Evolutionary conservation across 805 yeast species (phyloP).

Genomic region (Pichia eremophila): DNA sequence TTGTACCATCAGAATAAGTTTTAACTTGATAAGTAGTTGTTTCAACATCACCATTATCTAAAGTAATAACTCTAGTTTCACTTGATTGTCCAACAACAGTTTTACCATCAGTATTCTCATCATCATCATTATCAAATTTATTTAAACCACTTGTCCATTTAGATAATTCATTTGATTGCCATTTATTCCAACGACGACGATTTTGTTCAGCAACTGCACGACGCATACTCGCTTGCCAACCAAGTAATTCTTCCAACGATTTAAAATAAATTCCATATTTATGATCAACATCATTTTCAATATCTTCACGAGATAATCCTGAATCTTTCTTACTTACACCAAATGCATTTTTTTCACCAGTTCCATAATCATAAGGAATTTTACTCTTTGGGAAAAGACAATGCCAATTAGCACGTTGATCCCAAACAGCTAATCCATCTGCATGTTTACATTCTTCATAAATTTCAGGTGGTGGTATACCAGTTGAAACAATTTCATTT

Average conservation of each 20-base stretch:
- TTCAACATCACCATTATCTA: conserved; percentile 36
- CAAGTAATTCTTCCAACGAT: conserved; percentile 53
- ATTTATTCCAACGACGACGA: conserved; percentile 15
- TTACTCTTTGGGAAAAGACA: conserved; percentile 65
- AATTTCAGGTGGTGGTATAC: conserved; percentile 31
- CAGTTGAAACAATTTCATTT: conserved; percentile 19
- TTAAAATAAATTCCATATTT: conserved; percentile 56
- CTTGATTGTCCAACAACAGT: conserved; percentile 29
- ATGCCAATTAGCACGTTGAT: conserved; percentile 75
- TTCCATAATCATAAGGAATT: conserved; percentile 11
- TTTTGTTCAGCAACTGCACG: conserved; percentile 34
- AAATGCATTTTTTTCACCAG: conserved; percentile 3
- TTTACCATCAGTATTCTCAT: conserved; percentile 12
- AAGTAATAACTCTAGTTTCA: conserved; percentile 27
- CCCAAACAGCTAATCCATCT: conserved; percentile 77
- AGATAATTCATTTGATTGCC: conserved; percentile 16
- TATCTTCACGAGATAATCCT: conserved; percentile 48
- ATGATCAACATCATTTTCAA: conserved; percentile 29
- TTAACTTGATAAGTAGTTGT: conserved; percentile 15
- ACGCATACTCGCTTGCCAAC: conserved; percentile 56
- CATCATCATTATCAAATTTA: not conserved
- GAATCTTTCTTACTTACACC: conserved; percentile 8
- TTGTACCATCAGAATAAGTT: conserved; percentile 7
- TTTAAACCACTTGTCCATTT: conserved; percentile 17
- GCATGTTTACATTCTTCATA: conserved; percentile 55